Evolutionary conservation across 257 asterid species (phyloP).

Genomic region (Orobanche coerulescens): DNA sequence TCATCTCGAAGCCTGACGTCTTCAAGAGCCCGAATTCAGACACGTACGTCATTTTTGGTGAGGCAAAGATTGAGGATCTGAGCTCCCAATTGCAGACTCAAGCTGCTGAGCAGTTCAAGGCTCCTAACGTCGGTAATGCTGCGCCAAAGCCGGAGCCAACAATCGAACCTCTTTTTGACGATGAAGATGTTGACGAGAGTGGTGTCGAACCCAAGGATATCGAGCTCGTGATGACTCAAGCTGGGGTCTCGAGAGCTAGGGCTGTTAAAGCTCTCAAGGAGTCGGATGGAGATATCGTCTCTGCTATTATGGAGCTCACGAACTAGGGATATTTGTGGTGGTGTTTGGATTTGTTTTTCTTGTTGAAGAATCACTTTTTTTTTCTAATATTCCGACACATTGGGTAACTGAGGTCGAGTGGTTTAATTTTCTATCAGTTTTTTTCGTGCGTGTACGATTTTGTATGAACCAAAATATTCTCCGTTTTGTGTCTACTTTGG

Average conservation of each 20-base stretch:
- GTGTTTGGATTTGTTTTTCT: no score
- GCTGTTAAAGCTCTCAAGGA: conserved; percentile 62
- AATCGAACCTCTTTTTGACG: conserved; percentile 37
- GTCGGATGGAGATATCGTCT: conserved; percentile 54
- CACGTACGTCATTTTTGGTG: conserved; percentile 34
- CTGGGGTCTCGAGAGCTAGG: conserved; percentile 53
- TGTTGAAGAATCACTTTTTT: no score
- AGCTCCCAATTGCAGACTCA: conserved; percentile 45
- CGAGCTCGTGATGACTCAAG: conserved; percentile 62
- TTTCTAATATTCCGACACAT: no score
- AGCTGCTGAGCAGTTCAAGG: conserved; percentile 49
- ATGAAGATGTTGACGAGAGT: conserved; percentile 51
- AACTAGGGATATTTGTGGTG: conserved; percentile 24
- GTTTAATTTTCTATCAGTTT: no score
- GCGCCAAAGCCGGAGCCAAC: conserved; percentile 52
- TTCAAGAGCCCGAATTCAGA: conserved; percentile 45
- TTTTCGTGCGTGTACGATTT: no score
- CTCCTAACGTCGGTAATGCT: conserved; percentile 35
- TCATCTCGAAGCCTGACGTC: conserved; percentile 45
- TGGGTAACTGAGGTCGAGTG: no score
- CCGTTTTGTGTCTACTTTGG: no score
- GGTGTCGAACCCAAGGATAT: conserved; percentile 63
- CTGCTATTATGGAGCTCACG: conserved; percentile 70
- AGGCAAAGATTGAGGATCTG: conserved; percentile 44
- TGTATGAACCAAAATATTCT: no score